Base-by-base conservation (phyloP, 192 early-diverging fungal species). In the Jimgerdemannia lactiflua region DNA sequence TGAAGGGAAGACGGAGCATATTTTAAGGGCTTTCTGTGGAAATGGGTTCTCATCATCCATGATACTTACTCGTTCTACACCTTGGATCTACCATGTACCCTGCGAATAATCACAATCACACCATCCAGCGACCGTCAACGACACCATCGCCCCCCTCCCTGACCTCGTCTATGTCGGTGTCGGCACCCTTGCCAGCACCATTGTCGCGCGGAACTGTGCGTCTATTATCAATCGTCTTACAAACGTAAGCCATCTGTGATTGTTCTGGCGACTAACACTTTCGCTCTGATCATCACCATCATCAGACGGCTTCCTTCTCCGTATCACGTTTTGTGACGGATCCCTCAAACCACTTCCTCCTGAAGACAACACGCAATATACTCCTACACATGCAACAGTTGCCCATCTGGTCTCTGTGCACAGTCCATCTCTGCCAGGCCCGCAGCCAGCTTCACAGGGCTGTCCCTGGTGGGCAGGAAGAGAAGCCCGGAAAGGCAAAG, bases 121-220 rank as follows among this genome's bases (percentile, higher is more conserved):
- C 49, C 49, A 59, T 59, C 49, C 6, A 86, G 84, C 29, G n/a
- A 75, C 64, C 19, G 74, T 86, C 42, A 74, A 82, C n/a, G 65
- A 73, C 0, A 80, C 79, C 39, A 75, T 86, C 42, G 73, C 76
- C 6, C 78, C 78, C 9, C 75, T 82, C 41, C 85, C 85, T 20
- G 79, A 80, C 43, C 67, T 43, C 63, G 44, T 86, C 8, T 86
- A 82, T 66, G 69, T 86, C 63, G 78, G 76, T 67, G 82, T 86
- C n/a, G 85, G 82, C 20, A 80, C 72, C 3, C 77, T 86, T 65
- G 85, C 85, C 4, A 82, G 85, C 41, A 84, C 75, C 17, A 79
- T 86, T 17, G 72, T 82, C 75, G 76, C 85, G 43, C 80, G 82
- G 49, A 83, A 80, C 7, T 74, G 80, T 78, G 80, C 75, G 81